phyloP scores from a whole-genome alignment of 768 basidiomycete species.

The Amanita rimosa region DNA sequence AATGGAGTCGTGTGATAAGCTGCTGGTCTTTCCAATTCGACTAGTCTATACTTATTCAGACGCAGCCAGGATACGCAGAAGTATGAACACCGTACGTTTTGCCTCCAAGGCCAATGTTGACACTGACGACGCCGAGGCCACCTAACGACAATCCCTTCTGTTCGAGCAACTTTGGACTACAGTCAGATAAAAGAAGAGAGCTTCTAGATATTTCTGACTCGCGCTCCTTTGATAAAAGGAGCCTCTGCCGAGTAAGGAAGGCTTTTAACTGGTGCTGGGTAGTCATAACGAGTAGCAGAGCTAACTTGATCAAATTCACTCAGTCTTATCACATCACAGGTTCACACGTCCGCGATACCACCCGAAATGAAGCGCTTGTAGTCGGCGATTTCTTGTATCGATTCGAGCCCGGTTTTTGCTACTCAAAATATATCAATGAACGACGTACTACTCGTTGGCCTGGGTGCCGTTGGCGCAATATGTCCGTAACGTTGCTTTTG shows the following conservation, averaged over 20 bases:
- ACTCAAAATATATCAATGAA: conserved; percentile 13
- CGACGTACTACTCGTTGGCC: conserved; percentile 50
- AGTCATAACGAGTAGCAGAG: too few relatives aligned
- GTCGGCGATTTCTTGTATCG: background rate
- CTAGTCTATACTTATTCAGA: conserved; percentile 45
- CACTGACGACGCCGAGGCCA: conserved; percentile 55
- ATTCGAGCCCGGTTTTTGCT: too few relatives aligned
- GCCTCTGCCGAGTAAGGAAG: conserved; percentile 60
- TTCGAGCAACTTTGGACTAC: conserved; percentile 77
- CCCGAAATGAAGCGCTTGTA: too few relatives aligned
- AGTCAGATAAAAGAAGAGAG: conserved; percentile 71
- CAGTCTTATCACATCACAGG: background rate
- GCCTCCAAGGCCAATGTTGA: conserved; percentile 85
- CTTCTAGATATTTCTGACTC: conserved; percentile 78
- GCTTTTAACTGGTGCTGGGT: conserved; percentile 26
- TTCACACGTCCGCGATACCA: too few relatives aligned
- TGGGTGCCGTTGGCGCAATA: conserved; percentile 55
- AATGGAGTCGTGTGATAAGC: conserved; percentile 62
- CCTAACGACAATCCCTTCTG: conserved; percentile 75
- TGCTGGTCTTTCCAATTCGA: conserved; percentile 76
- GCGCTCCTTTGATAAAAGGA: conserved; percentile 61
- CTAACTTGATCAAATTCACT: conserved; percentile 16
- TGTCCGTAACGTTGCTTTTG: conserved; percentile 27
- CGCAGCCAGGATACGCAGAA: background rate
- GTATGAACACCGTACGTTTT: conserved; percentile 57